Evolutionary conservation across 352 stramenopile species (phyloP).

Genomic region (Aphanomyces stellatus): DNA sequence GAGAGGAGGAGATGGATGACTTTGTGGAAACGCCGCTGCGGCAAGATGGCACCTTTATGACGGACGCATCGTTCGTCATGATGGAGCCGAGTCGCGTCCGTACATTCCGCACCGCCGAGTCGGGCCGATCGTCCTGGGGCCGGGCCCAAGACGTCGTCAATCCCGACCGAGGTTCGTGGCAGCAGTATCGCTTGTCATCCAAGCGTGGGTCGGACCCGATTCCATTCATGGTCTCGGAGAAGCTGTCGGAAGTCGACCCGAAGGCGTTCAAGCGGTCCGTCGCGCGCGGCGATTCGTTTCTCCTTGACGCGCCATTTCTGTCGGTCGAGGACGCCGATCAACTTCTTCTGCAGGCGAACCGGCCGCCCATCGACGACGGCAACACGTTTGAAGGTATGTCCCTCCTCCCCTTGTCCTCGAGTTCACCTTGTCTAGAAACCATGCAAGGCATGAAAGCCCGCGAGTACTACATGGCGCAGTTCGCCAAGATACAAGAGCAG

Average conservation of each 20-base stretch:
- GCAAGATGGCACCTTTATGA: not conserved
- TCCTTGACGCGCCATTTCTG: conserved; percentile 12
- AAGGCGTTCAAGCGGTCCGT: not conserved
- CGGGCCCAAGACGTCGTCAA: not conserved
- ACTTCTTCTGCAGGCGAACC: conserved; percentile 55
- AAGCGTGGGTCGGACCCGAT: not conserved
- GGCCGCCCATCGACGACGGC: conserved; percentile 49
- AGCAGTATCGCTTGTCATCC: not conserved
- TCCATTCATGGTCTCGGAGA: not conserved
- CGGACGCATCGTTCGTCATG: not conserved
- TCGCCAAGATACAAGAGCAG: conserved; percentile 70
- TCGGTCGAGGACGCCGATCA: conserved; percentile 43
- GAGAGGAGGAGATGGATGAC: no score
- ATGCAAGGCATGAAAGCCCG: conserved; percentile 77
- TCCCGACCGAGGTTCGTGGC: not conserved
- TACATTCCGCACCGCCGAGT: not conserved
- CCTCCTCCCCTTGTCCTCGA: not conserved
- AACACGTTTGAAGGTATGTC: conserved; percentile 37
- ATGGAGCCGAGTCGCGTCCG: not conserved
- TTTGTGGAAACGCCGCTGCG: not conserved
- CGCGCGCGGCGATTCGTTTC: conserved; percentile 1
- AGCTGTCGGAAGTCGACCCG: not conserved
- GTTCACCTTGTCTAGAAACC: conserved; percentile 31
- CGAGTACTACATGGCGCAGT: conserved; percentile 68
- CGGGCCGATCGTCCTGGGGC: not conserved